Percentiles rank a stretch among this genome's conserved stretches.
Evolutionary conservation across 73 alveolate species (phyloP).

Genomic region (Stentor coeruleus): DNA sequence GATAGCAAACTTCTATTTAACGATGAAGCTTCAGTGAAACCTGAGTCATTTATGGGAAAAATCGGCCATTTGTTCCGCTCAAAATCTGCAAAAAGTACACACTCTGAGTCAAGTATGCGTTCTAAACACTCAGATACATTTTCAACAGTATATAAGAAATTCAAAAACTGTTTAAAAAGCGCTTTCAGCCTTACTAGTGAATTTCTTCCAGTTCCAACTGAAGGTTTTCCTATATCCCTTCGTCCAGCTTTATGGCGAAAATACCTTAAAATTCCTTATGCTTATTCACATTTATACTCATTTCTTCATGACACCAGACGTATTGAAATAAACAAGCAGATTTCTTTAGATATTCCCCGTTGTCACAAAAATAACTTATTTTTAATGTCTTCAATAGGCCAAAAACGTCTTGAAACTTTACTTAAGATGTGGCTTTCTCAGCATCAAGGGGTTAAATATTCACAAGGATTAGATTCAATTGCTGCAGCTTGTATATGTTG

Average conservation of each 20-base stretch:
- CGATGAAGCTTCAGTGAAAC: background rate
- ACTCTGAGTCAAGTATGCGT: background rate
- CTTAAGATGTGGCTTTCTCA: background rate
- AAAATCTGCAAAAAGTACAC: constrained; percentile 11
- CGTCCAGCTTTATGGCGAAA: background rate
- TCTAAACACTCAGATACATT: background rate
- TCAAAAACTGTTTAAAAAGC: background rate
- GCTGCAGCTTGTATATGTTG: constrained; percentile 4
- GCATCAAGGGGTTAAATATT: background rate
- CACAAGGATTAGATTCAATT: constrained; percentile 21
- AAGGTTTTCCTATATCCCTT: constrained; percentile 5
- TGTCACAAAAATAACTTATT: background rate
- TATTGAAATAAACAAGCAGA: background rate
- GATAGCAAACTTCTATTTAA: background rate
- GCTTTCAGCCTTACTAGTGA: background rate
- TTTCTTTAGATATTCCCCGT: constrained; percentile 22
- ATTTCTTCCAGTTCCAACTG: background rate
- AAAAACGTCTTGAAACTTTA: background rate
- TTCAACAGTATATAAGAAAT: background rate
- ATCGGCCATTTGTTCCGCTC: constrained; percentile 5
- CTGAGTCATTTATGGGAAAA: background rate
- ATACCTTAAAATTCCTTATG: background rate
- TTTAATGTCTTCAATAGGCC: background rate
- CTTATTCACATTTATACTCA: background rate
- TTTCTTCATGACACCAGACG: background rate